Percentiles rank a stretch among this genome's conserved stretches.
Evolutionary conservation across 139 green algal genomes (phyloP).

Genomic region (Closterium sp.): DNA sequence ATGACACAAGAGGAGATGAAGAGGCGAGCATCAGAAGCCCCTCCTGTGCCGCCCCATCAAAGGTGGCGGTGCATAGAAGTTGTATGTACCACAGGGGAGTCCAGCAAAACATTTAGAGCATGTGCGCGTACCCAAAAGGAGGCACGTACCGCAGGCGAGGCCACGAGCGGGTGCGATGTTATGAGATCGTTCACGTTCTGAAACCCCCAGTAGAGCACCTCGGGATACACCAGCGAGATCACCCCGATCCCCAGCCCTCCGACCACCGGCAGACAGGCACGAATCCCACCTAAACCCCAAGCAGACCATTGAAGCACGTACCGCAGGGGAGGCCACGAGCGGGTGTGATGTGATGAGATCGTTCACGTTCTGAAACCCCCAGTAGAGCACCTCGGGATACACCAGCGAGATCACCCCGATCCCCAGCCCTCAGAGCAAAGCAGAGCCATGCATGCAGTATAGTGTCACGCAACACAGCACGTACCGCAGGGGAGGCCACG

Average conservation of each 20-base stretch:
- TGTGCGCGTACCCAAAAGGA: too few relatives aligned
- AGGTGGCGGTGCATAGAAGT: too few relatives aligned
- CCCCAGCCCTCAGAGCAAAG: too few relatives aligned
- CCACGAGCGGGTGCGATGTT: background rate
- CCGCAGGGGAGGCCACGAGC: background rate
- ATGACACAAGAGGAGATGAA: too few relatives aligned
- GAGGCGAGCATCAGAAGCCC: too few relatives aligned
- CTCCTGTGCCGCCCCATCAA: too few relatives aligned
- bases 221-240: conserved; percentile 66
- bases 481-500: background rate
- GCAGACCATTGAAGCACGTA: background rate
- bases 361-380: conserved; percentile 80
- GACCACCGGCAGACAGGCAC: conserved; percentile 49
- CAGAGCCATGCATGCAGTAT: conserved; percentile 50
- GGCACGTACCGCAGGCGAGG: background rate
- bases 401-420: too few relatives aligned
- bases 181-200: conserved; percentile 77
- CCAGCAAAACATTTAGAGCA: too few relatives aligned
- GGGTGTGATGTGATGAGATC: conserved; percentile 57
- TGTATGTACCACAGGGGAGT: too few relatives aligned
- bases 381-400: conserved; percentile 76
- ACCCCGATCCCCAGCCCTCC: conserved; percentile 66
- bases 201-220: conserved; percentile 82
- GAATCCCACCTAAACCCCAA: too few relatives aligned
- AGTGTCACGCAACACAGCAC: background rate